These are phyloP conservation scores for Neofusicoccum kwambonambiense DNA, from an alignment of 2,329 filamentous ascomycete species.

Conservation along the genomic window DNA sequence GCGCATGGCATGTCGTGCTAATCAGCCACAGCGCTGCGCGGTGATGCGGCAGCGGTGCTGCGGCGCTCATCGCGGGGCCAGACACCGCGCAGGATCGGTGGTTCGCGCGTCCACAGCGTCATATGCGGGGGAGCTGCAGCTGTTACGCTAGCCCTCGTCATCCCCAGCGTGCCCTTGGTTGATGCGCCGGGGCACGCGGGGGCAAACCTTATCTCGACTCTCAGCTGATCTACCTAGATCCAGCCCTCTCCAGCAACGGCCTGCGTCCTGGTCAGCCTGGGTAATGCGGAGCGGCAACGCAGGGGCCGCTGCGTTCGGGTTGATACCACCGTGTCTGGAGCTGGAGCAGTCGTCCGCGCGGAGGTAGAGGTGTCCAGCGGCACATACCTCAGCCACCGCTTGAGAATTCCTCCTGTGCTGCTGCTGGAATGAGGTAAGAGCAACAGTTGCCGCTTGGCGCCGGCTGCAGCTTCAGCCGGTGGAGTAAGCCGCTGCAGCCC, in stretches of 20 bases:
- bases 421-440: neutral
- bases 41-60: conserved; percentile 2
- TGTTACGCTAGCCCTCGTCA: neutral
- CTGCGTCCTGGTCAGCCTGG: neutral
- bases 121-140: neutral
- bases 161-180: neutral
- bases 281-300: neutral
- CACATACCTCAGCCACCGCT: too few relatives aligned
- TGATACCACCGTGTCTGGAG: too few relatives aligned
- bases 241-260: neutral
- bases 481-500: neutral
- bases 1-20: neutral
- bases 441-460: neutral
- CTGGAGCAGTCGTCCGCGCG: too few relatives aligned
- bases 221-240: conserved; percentile 12
- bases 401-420: too few relatives aligned
- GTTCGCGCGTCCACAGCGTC: neutral
- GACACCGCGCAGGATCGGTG: neutral
- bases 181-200: neutral
- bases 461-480: neutral
- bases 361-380: too few relatives aligned
- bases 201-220: conserved; percentile 8
- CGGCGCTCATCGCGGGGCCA: neutral
- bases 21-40: conserved; percentile 1
- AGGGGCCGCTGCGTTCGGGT: too few relatives aligned